Base-by-base conservation (phyloP, 805 yeast species). In the Kluyveromyces siamensis region DNA sequence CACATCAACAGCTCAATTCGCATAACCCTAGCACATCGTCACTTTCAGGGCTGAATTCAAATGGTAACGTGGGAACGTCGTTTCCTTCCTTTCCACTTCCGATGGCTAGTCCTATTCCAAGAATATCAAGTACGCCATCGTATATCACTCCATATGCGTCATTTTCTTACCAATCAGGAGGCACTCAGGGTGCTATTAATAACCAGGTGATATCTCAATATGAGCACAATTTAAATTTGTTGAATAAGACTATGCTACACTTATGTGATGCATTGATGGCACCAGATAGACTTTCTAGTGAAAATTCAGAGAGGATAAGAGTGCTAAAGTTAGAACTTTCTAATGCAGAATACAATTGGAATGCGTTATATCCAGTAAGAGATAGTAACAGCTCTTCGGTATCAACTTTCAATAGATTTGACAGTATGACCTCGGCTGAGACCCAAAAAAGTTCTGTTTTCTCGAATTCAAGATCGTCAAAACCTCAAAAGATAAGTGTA, bases 401-500 rank as follows among this genome's bases (percentile, higher is more conserved):
- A 2, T 41, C 53, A 2, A 35, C 48, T 8, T 47, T 41, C 27
- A 47, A 47, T 18, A 48, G 53, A 36, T 39, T 50, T 39, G 48
- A 49, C 37, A 50, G 53, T 30, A 40, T 40, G 13, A 40, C 46
- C 8, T 50, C 53, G 8, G 45, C 45, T 13, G 33, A 36, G 10
- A 40, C 53, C 8, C 53, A 50, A 33, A 47, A 50, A 37, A 50
- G 40, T 36, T 50, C 53, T 5, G 35, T 50, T 14, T 50, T 50
- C 37, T 47, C 50, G 33, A 50, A 45, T 30, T 42, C 50, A 10
- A 49, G 53, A 18, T 35, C 47, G 37, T 47, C 50, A 33, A 47
- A 48, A 18, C 50, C 37, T 38, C 40, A 35, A 21, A 36, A 41
- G 35, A 27, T 37, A 27, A 38, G 44, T 37, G 25, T 41, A 4